Conservation (phyloP, 441 rosid genomes). For the Eruca vesicaria region DNA sequence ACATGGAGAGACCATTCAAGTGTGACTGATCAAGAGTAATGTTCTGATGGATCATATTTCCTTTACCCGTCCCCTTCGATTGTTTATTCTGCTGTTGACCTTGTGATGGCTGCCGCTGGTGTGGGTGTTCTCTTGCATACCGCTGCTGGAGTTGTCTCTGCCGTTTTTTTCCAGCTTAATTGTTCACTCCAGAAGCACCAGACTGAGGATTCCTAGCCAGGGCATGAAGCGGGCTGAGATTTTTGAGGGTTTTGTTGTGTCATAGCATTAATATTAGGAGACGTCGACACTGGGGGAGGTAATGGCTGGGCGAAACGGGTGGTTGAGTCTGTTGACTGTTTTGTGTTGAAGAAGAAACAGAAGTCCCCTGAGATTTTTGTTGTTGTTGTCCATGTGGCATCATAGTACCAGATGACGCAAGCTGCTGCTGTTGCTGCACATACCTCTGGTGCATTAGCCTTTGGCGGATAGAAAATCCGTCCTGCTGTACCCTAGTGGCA, state of each 20-base stretch:
- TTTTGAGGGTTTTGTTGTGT: slow-evolving; percentile 68
- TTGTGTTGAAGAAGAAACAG: slow-evolving; percentile 68
- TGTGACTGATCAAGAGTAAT: slow-evolving; percentile 65
- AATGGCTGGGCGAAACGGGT: slow-evolving; percentile 62
- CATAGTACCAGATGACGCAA: slow-evolving; percentile 58
- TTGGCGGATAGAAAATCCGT: slow-evolving; percentile 69
- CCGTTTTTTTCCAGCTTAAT: slow-evolving; percentile 87
- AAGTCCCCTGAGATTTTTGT: slow-evolving; percentile 49
- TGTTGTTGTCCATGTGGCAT: slow-evolving; percentile 64
- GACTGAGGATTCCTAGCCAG: slow-evolving; percentile 59
- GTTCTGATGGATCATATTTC: slow-evolving; percentile 73
- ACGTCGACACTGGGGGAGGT: slow-evolving; percentile 49
- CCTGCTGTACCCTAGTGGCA: slow-evolving; percentile 63
- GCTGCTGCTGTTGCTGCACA: slow-evolving; percentile 69
- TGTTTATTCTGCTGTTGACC: slow-evolving; percentile 72
- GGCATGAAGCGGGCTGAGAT: slow-evolving; percentile 63
- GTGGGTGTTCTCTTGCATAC: slow-evolving; percentile 86
- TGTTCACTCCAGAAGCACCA: slow-evolving; percentile 58
- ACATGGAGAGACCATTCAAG: slow-evolving; percentile 61
- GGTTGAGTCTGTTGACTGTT: slow-evolving; percentile 72
- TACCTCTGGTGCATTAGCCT: slow-evolving; percentile 82
- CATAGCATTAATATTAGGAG: slow-evolving; percentile 65
- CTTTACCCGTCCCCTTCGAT: slow-evolving; percentile 84
- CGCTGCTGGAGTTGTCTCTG: slow-evolving; percentile 78
- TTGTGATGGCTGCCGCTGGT: slow-evolving; percentile 64